These are phyloP conservation scores for Lipomyces starkeyi DNA, from an alignment of 805 yeast species.

Conservation along the genomic window DNA sequence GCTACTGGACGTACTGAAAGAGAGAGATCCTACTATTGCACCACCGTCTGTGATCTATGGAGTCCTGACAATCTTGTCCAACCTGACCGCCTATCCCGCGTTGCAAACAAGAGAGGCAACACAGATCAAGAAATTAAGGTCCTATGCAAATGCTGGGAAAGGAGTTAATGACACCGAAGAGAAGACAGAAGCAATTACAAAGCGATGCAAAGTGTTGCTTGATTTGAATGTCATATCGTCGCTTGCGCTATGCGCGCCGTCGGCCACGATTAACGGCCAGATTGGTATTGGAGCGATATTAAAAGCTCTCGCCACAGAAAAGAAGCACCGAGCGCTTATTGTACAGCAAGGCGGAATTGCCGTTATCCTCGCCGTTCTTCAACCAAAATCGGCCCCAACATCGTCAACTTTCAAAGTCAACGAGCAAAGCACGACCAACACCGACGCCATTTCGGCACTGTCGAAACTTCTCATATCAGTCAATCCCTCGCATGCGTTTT, in stretches of 20 bases:
- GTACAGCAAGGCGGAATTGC: conserved; percentile 48
- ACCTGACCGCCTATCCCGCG: conserved; percentile 46
- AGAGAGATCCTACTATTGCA: conserved; percentile 13
- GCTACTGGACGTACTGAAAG: conserved; percentile 31
- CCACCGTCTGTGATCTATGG: conserved; percentile 45
- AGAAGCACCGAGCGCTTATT: conserved; percentile 40
- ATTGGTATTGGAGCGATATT: conserved; percentile 42
- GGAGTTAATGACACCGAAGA: conserved; percentile 37
- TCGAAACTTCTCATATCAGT: conserved; percentile 47
- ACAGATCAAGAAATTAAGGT: conserved; percentile 40
- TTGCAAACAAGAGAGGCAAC: conserved; percentile 44
- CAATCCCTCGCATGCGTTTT: conserved; percentile 47
- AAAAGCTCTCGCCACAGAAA: conserved; percentile 43
- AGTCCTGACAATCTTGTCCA: conserved; percentile 43
- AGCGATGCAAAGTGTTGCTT: conserved; percentile 41
- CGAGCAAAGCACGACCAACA: conserved; percentile 28
- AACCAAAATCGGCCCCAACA: conserved; percentile 11
- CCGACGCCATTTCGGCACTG: conserved; percentile 43
- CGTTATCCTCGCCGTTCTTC: conserved; percentile 28
- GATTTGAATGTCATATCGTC: conserved; percentile 39
- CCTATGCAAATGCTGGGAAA: conserved; percentile 42
- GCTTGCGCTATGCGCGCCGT: conserved; percentile 34
- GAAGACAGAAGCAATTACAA: conserved; percentile 37
- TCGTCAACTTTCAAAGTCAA: conserved; percentile 23
- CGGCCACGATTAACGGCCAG: conserved; percentile 39